Conservation (phyloP, 495 filamentous ascomycete genomes). For the Chlorociboria aeruginascens region DNA sequence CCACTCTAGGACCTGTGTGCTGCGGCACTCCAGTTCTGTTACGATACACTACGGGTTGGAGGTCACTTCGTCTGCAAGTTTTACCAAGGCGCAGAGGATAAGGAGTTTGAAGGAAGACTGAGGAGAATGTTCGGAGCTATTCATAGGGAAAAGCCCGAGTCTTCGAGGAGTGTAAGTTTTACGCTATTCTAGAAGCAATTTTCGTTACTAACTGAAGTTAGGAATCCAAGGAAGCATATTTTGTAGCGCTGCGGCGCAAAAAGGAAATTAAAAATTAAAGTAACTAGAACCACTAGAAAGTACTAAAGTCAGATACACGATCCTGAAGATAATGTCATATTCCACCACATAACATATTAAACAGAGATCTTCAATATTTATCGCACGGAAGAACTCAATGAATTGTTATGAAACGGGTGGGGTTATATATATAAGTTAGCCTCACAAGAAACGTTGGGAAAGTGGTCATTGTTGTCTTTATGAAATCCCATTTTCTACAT, state of each 20-base stretch:
- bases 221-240: constrained; percentile 87
- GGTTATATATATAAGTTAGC: no score
- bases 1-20: constrained; percentile 66
- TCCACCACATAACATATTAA: no score
- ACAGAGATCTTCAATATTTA: no score
- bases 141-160: constrained; percentile 75
- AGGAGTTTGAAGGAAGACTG: constrained; percentile 56
- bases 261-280: constrained; percentile 4
- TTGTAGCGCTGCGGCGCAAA: constrained; percentile 61
- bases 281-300: not conserved
- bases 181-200: not conserved
- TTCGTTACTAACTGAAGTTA: constrained; percentile 22
- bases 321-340: no score
- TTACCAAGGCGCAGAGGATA: constrained; percentile 83
- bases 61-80: constrained; percentile 97
- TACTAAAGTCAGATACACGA: no score
- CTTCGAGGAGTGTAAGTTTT: constrained; percentile 66
- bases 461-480: no score
- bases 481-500: no score
- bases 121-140: constrained; percentile 68
- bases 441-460: no score
- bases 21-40: constrained; percentile 71
- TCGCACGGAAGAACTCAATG: no score
- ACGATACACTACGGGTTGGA: constrained; percentile 66
- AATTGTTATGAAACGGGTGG: no score